Evolutionary conservation across 192 early-diverging fungal species (phyloP), one percentile per base, ranked within the genome.

Genomic region (Backusella parvicylindrica): DNA sequence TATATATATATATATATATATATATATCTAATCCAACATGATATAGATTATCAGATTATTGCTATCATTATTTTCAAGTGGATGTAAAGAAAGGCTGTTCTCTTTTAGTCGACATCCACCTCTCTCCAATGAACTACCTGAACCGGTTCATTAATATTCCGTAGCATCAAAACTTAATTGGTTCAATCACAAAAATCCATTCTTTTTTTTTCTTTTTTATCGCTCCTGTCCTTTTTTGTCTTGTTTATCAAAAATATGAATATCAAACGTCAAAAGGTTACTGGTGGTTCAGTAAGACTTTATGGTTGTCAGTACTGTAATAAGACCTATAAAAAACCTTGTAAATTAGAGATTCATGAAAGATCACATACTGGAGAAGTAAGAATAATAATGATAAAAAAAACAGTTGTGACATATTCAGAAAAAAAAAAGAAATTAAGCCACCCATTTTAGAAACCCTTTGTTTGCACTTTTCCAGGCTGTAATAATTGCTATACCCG

Each of bases 291-390:
- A 21, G 7, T 56, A 23, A 9, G 11, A 16, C 6, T 56, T 56
- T 67, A 67, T 21, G 18, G 32, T 36, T 69, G 68, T 15, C n/a
- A 69, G 28, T 41, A 43, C 1, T 69, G 68, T 16, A 28, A 69
- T 8, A 69, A 69, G 38, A 30, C 15, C 1, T 69, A 43, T 30
- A 70, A 70, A 31, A 70, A 70, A 9, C 16, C 36, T 6, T 33
- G 67, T 26, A 68, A 37, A 28, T 26, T 40, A 23, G n/a, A 23
- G 23, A 37, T 38, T 4, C 67, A 68, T 33, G 67, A 68, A 40
- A 36, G 67, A 68, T 38, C 67, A 41, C 67, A 68, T 15, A 68
- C 67, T 6, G 67, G 67, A 30, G 37, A 68, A 37, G 67, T 68
- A 68, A 37, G 23, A 13, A 40, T 6, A 38, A 26, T n/a, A n/a